phyloP scores from a whole-genome alignment of 2,329 filamentous ascomycete species.

The Arachnopeziza araneosa region DNA sequence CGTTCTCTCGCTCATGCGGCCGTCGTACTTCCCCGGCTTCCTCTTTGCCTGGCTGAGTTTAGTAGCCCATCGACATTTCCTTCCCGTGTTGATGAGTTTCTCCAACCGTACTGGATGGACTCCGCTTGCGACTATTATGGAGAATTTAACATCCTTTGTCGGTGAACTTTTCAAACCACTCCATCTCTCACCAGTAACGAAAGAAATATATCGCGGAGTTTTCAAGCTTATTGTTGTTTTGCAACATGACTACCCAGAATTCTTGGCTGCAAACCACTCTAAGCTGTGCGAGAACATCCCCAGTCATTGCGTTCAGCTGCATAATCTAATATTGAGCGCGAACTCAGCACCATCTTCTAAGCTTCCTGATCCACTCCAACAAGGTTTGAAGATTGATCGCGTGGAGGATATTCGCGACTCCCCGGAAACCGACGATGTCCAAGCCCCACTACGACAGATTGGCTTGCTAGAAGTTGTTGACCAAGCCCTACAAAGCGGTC shows the following conservation, averaged over 20 bases:
- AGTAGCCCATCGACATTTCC: slow-evolving; percentile 77
- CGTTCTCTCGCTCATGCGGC: slow-evolving; percentile 68
- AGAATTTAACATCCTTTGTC: slow-evolving; percentile 66
- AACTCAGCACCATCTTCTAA: slow-evolving; percentile 58
- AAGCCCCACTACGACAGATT: slow-evolving; percentile 43
- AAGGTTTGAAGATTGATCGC: slow-evolving; percentile 69
- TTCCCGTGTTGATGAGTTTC: slow-evolving; percentile 69
- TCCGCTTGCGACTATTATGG: slow-evolving; percentile 66
- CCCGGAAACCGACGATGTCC: slow-evolving; percentile 58
- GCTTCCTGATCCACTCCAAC: slow-evolving; percentile 66
- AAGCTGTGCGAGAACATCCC: slow-evolving; percentile 77
- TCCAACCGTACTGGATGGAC: slow-evolving; percentile 69
- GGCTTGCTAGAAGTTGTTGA: slow-evolving; percentile 57
- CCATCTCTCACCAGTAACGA: slow-evolving; percentile 62
- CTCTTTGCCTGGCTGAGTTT: slow-evolving; percentile 79
- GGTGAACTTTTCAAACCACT: slow-evolving; percentile 73
- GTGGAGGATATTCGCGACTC: slow-evolving; percentile 67
- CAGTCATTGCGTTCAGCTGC: slow-evolving; percentile 76
- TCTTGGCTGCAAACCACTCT: slow-evolving; percentile 81
- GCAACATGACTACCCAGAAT: slow-evolving; percentile 93
- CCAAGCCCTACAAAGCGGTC: slow-evolving; percentile 53
- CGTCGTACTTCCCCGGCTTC: slow-evolving; percentile 74
- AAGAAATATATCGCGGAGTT: slow-evolving; percentile 78
- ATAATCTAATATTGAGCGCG: slow-evolving; percentile 82
- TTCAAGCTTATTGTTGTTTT: slow-evolving; percentile 79